Conservation (phyloP, 495 filamentous ascomycete species). For the Cercophora scortea region DNA sequence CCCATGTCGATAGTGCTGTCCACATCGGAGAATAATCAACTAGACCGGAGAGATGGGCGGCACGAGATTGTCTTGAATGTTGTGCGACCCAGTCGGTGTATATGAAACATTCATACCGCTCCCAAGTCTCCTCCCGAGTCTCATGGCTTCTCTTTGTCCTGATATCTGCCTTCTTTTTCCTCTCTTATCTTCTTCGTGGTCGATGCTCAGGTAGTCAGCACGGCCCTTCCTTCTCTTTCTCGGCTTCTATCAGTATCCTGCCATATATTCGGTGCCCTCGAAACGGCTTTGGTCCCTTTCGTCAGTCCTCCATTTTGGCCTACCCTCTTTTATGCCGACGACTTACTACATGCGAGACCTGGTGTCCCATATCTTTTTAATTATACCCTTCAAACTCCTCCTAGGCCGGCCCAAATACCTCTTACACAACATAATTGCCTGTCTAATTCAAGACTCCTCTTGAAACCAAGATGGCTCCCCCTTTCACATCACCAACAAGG, state of each 20-base stretch:
- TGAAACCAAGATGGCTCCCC: slow-evolving; percentile 11
- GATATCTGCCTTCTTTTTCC: too few relatives aligned
- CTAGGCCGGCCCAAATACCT: background rate
- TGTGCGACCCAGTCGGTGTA: background rate
- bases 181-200: background rate
- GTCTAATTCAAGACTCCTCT: slow-evolving; percentile 16
- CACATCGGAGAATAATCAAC: slow-evolving; percentile 1
- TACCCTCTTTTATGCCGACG: background rate
- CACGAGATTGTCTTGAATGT: slow-evolving; percentile 6
- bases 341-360: background rate
- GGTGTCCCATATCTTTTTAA: slow-evolving; percentile 1
- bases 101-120: slow-evolving; percentile 1
- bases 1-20: slow-evolving; percentile 3
- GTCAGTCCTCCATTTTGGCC: too few relatives aligned
- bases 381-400: background rate
- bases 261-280: too few relatives aligned
- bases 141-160: too few relatives aligned
- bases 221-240: background rate
- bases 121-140: too few relatives aligned
- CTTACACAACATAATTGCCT: background rate
- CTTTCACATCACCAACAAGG: background rate
- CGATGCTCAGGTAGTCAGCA: background rate
- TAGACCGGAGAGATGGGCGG: slow-evolving; percentile 4
- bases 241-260: background rate
- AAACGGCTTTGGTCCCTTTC: too few relatives aligned